phyloP scores from a whole-genome alignment of 495 filamentous ascomycete species.

The Tuber aestivum region DNA sequence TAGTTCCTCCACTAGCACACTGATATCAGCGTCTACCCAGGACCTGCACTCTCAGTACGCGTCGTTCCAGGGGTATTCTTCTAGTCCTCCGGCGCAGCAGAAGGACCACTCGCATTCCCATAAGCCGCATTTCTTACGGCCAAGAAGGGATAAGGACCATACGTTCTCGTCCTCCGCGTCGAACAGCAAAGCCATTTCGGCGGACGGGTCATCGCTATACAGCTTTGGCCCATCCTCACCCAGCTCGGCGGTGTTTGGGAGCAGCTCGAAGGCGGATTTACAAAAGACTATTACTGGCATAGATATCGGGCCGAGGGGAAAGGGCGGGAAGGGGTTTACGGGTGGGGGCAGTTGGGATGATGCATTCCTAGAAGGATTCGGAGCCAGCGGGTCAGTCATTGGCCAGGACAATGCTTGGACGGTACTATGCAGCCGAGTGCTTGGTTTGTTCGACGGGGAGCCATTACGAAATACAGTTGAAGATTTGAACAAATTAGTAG shows the following conservation, averaged over 20 bases:
- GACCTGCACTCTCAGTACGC: constrained; percentile 16
- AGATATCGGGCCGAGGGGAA: constrained; percentile 42
- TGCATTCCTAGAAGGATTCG: constrained; percentile 49
- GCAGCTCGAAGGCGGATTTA: constrained; percentile 77
- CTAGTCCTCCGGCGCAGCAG: constrained; percentile 49
- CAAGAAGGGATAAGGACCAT: constrained; percentile 84
- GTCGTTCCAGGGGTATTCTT: constrained; percentile 15
- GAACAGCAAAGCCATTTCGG: constrained; percentile 81
- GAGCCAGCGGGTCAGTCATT: constrained; percentile 53
- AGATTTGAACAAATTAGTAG: constrained; percentile 83
- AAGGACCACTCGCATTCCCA: constrained; percentile 57
- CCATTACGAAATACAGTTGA: constrained; percentile 84
- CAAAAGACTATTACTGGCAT: constrained; percentile 44
- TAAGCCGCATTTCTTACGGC: constrained; percentile 76
- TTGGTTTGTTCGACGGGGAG: constrained; percentile 89
- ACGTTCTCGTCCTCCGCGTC: constrained; percentile 81
- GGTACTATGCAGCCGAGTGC: constrained; percentile 79
- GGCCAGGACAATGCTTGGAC: constrained; percentile 91
- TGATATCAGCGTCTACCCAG: constrained; percentile 19
- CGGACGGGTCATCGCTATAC: constrained; percentile 63
- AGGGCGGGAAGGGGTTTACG: constrained; percentile 38
- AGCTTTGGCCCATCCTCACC: constrained; percentile 70
- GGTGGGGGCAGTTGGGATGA: constrained; percentile 51
- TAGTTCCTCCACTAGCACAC: constrained; percentile 21
- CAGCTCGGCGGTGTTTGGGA: constrained; percentile 60